Evolutionary conservation across 2,329 filamentous ascomycete genomes (phyloP).

Genomic region (Calonectria fujianensis): DNA sequence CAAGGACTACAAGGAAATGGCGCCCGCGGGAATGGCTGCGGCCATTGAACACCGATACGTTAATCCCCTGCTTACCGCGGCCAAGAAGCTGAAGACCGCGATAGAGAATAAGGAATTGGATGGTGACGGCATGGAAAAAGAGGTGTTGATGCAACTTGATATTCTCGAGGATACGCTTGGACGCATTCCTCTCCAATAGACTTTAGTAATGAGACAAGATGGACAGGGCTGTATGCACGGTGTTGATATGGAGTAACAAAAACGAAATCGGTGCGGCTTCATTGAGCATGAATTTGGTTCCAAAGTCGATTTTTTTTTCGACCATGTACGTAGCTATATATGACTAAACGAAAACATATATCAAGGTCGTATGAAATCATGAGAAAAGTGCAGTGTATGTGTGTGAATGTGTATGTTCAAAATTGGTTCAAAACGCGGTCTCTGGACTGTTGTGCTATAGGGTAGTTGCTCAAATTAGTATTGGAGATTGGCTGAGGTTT

Average conservation of each 20-base stretch:
- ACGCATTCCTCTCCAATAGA: slow-evolving; percentile 63
- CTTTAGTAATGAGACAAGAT: slow-evolving; percentile 1
- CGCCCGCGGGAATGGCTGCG: slow-evolving; percentile 74
- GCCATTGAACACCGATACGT: slow-evolving; percentile 76
- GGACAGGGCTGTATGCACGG: slow-evolving; percentile 7
- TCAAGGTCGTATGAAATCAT: neutral
- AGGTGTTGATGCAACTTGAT: slow-evolving; percentile 62
- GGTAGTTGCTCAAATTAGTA: neutral
- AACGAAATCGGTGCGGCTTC: slow-evolving; percentile 28
- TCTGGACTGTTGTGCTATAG: neutral
- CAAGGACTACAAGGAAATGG: slow-evolving; percentile 66
- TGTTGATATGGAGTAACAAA: slow-evolving; percentile 38
- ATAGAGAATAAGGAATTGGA: slow-evolving; percentile 59
- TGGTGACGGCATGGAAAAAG: slow-evolving; percentile 53
- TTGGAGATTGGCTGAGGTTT: too few relatives aligned
- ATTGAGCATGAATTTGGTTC: slow-evolving; percentile 3
- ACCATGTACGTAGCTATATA: slow-evolving; percentile 22
- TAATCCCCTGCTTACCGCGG: slow-evolving; percentile 69
- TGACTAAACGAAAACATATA: slow-evolving; percentile 15
- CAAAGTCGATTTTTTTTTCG: slow-evolving; percentile 1
- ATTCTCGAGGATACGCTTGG: slow-evolving; percentile 66
- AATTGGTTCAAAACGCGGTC: neutral
- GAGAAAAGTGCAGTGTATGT: too few relatives aligned
- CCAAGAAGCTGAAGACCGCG: slow-evolving; percentile 60
- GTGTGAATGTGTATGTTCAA: neutral